phyloP scores from a whole-genome alignment of 495 filamentous ascomycete species.

The Podospora conica region DNA sequence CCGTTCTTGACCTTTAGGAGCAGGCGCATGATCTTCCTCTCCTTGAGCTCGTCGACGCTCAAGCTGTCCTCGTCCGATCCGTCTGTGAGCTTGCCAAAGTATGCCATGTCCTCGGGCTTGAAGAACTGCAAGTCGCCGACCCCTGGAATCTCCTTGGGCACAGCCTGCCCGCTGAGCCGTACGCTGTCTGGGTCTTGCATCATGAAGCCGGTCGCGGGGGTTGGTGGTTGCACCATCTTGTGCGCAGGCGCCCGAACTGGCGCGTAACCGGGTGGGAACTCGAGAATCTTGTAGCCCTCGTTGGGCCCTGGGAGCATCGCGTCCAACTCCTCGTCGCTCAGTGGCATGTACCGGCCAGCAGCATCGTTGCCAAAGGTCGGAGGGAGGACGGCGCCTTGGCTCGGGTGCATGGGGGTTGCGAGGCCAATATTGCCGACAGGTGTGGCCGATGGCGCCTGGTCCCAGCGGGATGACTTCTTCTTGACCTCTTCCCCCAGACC shows the following conservation, averaged over 20 bases:
- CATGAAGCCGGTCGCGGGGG: conserved; percentile 78
- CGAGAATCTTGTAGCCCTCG: conserved; percentile 89
- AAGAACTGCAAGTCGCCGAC: conserved; percentile 98
- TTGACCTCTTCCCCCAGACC: conserved; percentile 49
- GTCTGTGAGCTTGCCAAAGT: conserved; percentile 97
- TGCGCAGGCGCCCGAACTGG: conserved; percentile 72
- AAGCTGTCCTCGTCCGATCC: conserved; percentile 88
- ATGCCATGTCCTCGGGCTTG: conserved; percentile 98
- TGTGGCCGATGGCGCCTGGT: conserved; percentile 80
- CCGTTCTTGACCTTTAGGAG: conserved; percentile 99
- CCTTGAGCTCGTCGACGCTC: conserved; percentile 91
- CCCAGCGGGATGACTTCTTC: conserved; percentile 77
- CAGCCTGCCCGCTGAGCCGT: conserved; percentile 75
- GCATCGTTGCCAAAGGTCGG: conserved; percentile 75
- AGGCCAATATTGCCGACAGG: conserved; percentile 76
- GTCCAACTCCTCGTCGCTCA: conserved; percentile 93
- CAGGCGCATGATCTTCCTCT: conserved; percentile 96
- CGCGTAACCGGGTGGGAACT: conserved; percentile 88
- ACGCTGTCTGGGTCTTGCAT: conserved; percentile 91
- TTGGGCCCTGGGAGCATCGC: conserved; percentile 69
- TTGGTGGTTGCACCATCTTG: conserved; percentile 70
- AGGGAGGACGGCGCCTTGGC: conserved; percentile 52
- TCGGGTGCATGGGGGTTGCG: conserved; percentile 80
- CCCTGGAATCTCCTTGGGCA: conserved; percentile 94
- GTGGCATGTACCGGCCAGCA: conserved; percentile 66